Conservation (phyloP, 495 filamentous ascomycete species). For the Rostrohypoxylon terebratum region DNA sequence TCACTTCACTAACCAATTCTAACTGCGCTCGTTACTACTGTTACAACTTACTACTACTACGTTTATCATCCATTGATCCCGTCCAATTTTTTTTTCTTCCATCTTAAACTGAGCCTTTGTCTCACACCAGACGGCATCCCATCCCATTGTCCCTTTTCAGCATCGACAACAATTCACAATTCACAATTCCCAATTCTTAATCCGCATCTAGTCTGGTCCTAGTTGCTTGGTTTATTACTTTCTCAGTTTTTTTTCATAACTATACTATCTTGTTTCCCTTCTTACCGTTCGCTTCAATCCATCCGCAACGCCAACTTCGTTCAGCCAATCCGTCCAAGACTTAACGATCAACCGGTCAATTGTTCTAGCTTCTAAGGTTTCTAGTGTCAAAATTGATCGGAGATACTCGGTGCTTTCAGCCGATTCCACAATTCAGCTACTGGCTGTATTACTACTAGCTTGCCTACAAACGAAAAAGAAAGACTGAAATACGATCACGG, state of each 20-base stretch:
- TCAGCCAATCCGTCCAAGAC: background rate
- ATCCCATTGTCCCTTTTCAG: background rate
- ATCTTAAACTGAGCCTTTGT: background rate
- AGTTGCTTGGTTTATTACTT: slow-evolving; percentile 15
- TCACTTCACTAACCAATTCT: slow-evolving; percentile 28
- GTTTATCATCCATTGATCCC: slow-evolving; percentile 24
- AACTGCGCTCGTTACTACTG: slow-evolving; percentile 22
- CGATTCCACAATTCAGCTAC: slow-evolving; percentile 16
- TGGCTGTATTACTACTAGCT: background rate
- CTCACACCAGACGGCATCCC: slow-evolving; percentile 5
- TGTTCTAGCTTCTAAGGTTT: background rate
- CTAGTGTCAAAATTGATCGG: slow-evolving; percentile 18
- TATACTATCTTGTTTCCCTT: slow-evolving; percentile 1
- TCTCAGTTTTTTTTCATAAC: background rate
- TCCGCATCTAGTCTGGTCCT: slow-evolving; percentile 37
- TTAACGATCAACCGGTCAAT: slow-evolving; percentile 3
- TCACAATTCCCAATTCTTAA: background rate
- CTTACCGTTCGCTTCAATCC: background rate
- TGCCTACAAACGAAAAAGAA: slow-evolving; percentile 13
- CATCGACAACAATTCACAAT: slow-evolving; percentile 8
- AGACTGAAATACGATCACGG: slow-evolving; percentile 12
- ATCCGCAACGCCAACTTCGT: background rate
- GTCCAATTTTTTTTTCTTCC: background rate
- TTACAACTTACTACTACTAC: no score
- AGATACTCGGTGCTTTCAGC: slow-evolving; percentile 28